Evolutionary conservation across 176 grass and related monocot species (phyloP).

Genomic region (Aegilops sharonensis): DNA sequence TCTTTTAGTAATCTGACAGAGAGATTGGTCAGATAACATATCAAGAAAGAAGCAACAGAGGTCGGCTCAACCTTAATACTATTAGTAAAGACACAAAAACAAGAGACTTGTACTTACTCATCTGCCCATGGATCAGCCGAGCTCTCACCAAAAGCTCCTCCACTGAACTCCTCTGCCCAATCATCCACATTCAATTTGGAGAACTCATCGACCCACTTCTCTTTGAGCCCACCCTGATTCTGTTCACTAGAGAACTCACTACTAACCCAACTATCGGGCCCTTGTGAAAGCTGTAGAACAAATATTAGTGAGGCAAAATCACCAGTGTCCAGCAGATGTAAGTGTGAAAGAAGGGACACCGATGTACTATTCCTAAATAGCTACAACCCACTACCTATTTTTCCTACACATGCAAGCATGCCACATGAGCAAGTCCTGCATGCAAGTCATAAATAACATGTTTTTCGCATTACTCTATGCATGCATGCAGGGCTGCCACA

Average conservation of each 20-base stretch:
- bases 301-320: conserved; percentile 29
- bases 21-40: conserved; percentile 12
- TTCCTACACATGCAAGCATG: too few relatives aligned
- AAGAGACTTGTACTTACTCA: conserved; percentile 50
- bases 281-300: conserved; percentile 65
- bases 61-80: neutral
- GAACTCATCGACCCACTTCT: conserved; percentile 88
- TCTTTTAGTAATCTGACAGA: neutral
- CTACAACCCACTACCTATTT: too few relatives aligned
- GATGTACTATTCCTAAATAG: conserved; percentile 8
- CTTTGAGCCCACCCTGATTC: conserved; percentile 52
- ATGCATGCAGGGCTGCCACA: too few relatives aligned
- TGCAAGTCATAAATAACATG: too few relatives aligned
- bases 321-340: conserved; percentile 21
- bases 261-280: conserved; percentile 64
- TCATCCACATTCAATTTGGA: conserved; percentile 82
- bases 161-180: conserved; percentile 85
- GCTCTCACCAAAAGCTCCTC: conserved; percentile 67
- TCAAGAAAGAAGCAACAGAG: conserved; percentile 10
- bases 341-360: neutral
- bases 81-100: conserved; percentile 9
- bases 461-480: too few relatives aligned
- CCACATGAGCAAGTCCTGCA: too few relatives aligned
- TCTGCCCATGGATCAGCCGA: conserved; percentile 68
- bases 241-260: conserved; percentile 70